Base-by-base conservation (phyloP, 768 basidiomycete genomes). In the Lanmaoa rubissima region DNA sequence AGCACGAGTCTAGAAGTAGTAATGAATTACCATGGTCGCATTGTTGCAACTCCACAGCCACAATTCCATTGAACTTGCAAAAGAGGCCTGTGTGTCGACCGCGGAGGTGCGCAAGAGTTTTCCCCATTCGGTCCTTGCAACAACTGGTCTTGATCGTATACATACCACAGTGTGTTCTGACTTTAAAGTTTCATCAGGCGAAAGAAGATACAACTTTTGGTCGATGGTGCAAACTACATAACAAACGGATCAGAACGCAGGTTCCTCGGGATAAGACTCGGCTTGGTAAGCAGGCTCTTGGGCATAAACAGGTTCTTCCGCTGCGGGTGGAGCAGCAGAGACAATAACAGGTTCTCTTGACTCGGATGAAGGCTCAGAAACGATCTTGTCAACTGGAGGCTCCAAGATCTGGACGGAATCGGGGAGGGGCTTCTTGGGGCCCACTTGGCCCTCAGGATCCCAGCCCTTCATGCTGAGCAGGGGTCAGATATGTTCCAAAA, bases 371-470 rank as follows among this genome's bases (percentile, higher is more conserved):
- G 94, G 94, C 73, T 94, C 92, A 49, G 85, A 84, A 62, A 93
- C 83, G 62, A 91, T 79, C 75, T 98, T 96, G 80, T 96, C 92
- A 65, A 92, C 81, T 43, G 91, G 91, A 41, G 90, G 94, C 71
- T 95, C 93, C 70, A 84, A 72, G 68, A 98, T 91, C 67, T 85
- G 84, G 69, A 99, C 95, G 62, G 88, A 88, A 73, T 98, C 97
- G 52, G 97, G 97, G 50, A 98, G 88, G 62, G 94, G 93, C 74
- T 92, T 94, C 76, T 82, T 82, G 67, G 95, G 97, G 45, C 97
- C 97, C 45, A 80, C 76, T 58, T 83, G 82, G 59, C 97, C 97
- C 70, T 94, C 90, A 39, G 94, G 93, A 74, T 99, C 97, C 73
- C 80, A 88, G 50, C 88, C 92, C 78, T 96, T 95, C 97, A 99